Conservation (phyloP, 1,284 basidiomycete genomes). For the Phellinidium pouzarii region DNA sequence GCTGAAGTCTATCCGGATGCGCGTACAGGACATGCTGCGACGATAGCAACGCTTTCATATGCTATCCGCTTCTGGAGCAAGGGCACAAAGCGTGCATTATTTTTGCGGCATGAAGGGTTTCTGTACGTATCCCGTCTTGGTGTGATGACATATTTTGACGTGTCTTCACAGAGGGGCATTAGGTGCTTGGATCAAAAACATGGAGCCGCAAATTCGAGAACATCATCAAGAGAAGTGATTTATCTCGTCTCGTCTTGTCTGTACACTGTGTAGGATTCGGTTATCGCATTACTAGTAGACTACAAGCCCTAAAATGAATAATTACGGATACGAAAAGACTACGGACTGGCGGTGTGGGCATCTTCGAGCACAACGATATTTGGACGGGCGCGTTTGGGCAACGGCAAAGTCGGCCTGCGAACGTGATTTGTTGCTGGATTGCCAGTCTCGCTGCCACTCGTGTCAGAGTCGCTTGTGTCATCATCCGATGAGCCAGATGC, state of each 20-base stretch:
- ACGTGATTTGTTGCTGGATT: not conserved
- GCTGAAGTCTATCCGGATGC: slow-evolving; percentile 9
- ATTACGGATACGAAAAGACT: not conserved
- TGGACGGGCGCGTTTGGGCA: slow-evolving; percentile 14
- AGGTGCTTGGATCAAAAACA: slow-evolving; percentile 96
- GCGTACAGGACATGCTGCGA: slow-evolving; percentile 82
- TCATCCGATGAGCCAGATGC: slow-evolving; percentile 2
- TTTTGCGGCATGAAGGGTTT: slow-evolving; percentile 97
- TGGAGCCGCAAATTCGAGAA: slow-evolving; percentile 41
- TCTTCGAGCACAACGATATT: slow-evolving; percentile 14
- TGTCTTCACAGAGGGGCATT: slow-evolving; percentile 63
- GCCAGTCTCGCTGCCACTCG: not conserved
- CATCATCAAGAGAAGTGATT: not conserved
- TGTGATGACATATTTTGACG: slow-evolving; percentile 7
- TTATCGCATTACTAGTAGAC: slow-evolving; percentile 8
- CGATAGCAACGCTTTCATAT: slow-evolving; percentile 96
- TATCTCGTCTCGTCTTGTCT: not conserved
- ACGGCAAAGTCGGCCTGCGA: slow-evolving; percentile 14
- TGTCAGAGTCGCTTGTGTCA: slow-evolving; percentile 3
- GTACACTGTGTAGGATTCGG: too few relatives aligned
- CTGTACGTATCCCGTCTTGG: slow-evolving; percentile 53
- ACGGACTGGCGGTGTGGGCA: not conserved
- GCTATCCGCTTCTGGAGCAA: slow-evolving; percentile 99
- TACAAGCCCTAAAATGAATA: slow-evolving; percentile 2
- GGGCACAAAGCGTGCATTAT: slow-evolving; percentile 93